Evolutionary conservation across 768 basidiomycete species (phyloP), one percentile per base, ranked within the genome.

Genomic region (Hebeloma cylindrosporum): DNA sequence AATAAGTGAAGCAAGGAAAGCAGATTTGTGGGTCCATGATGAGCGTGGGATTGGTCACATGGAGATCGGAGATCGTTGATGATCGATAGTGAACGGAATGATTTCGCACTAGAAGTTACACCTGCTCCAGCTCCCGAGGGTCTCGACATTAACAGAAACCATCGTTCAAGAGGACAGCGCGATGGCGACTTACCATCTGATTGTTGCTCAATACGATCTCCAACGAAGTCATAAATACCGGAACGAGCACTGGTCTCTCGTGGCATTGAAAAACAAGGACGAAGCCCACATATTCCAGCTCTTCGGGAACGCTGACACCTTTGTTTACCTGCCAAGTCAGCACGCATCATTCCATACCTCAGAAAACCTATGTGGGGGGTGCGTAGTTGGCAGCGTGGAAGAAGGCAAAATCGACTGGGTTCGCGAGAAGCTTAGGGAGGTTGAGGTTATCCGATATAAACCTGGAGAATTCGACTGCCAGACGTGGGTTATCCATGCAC

Each of bases 161-260:
- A n/a, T n/a, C n/a, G n/a, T n/a, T n/a, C n/a, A n/a, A n/a, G n/a
- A n/a, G n/a, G n/a, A n/a, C n/a, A n/a, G n/a, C n/a, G n/a, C n/a
- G n/a, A 48, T 48, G 47, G 5, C 36, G 38, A 37, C 47, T 5
- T 60, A 48, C 37, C 60, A 62, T 5, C 46, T 65, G 16, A 49
- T 61, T 37, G 54, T 65, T 26, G 57, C 59, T 2, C 64, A 64
- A 41, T 53, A 59, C 40, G 57, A 50, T 14, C 40, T 64, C 4
- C 14, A 25, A 22, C 58, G 54, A 2, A n/a, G n/a, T n/a, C 64
- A 64, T 46, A 53, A 57, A 14, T 45, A 47, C 16, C 59, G 63
- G 22, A 59, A 56, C 25, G 64, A 64, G 41, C 64, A 58, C 34
- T 65, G 63, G 63, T 48, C 31, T 7, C 41, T 65, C 29, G 51